Evolutionary conservation across 2,329 filamentous ascomycete species (phyloP), one percentile per base, ranked within the genome.

Genomic region (Fusarium fracticaudum): DNA sequence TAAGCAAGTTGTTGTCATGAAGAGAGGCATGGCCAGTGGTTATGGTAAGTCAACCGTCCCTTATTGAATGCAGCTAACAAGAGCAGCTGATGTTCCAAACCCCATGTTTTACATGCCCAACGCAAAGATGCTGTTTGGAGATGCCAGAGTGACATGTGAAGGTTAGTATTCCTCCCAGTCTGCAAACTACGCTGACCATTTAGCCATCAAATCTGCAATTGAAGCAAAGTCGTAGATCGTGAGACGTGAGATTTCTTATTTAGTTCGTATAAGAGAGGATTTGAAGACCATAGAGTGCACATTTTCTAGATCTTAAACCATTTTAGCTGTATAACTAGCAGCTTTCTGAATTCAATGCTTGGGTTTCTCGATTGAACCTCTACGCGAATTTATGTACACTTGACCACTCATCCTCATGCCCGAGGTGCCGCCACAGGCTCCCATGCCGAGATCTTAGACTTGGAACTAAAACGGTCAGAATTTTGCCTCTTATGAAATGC

Each of bases 41-140:
- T 97, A 97, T 82, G 94, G 91, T 92, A 78, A 84, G 90, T 76
- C 24, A 10, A 4, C 31, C 9, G 9, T 11, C 15, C 31, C 3
- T 4, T 8, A 3, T 1, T 8, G 15, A 38, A 38, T 38, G 62
- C 33, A 38, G 58, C 79, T 79, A 71, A 79, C 68, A 24, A 20
- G 5, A 31, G 43, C 76, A 93, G 93, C 95, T 26, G 94, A 98
- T 83, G 94, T 98, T 15, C 93, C 93, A 17, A 98, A 98, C 80
- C 94, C 95, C 2, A 95, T 98, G 94, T 96, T 97, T 83, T 96
- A 92, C 83, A 96, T 95, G 93, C 92, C 93, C 8, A 92, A 92
- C 59, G 95, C 94, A 5, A 93, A 92, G 84, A 98, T 97, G 95
- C 82, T 98, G 67, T 97, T 98, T 83, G 94, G 95, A 33, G 95